Conservation (phyloP, 495 filamentous ascomycete genomes). For the Neurospora sp. region DNA sequence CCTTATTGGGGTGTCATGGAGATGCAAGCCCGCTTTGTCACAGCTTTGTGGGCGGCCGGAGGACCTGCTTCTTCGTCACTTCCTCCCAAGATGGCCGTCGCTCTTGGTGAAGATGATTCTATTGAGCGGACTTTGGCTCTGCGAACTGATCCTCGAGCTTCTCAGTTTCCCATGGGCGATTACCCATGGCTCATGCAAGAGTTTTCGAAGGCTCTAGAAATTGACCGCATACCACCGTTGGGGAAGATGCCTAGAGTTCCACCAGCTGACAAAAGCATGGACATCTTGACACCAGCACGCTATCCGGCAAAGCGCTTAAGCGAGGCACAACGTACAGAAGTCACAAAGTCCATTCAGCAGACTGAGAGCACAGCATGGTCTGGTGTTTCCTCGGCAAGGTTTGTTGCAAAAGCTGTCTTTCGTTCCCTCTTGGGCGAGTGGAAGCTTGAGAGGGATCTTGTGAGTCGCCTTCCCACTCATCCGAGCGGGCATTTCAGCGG, state of each 20-base stretch:
- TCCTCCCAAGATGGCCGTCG: constrained; percentile 13
- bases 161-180: constrained; percentile 75
- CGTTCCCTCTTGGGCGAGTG: constrained; percentile 65
- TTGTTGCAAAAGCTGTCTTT: constrained; percentile 56
- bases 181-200: constrained; percentile 71
- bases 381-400: constrained; percentile 28
- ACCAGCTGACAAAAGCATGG: constrained; percentile 28
- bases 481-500: constrained; percentile 54
- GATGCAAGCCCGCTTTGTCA: constrained; percentile 67
- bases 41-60: constrained; percentile 30
- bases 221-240: constrained; percentile 21
- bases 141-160: constrained; percentile 32
- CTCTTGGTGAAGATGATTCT: constrained; percentile 30
- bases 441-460: constrained; percentile 44
- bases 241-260: constrained; percentile 21
- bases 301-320: constrained; percentile 20
- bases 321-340: constrained; percentile 13
- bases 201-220: constrained; percentile 45
- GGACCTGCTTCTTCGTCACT: constrained; percentile 13
- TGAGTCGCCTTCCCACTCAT: constrained; percentile 34
- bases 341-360: constrained; percentile 19
- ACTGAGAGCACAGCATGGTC: constrained; percentile 25
- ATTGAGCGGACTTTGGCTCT: constrained; percentile 35
- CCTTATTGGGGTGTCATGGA: constrained; percentile 86
- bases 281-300: constrained; percentile 36